Evolutionary conservation across 2,329 filamentous ascomycete genomes (phyloP).

Genomic region (Chalara sp.): DNA sequence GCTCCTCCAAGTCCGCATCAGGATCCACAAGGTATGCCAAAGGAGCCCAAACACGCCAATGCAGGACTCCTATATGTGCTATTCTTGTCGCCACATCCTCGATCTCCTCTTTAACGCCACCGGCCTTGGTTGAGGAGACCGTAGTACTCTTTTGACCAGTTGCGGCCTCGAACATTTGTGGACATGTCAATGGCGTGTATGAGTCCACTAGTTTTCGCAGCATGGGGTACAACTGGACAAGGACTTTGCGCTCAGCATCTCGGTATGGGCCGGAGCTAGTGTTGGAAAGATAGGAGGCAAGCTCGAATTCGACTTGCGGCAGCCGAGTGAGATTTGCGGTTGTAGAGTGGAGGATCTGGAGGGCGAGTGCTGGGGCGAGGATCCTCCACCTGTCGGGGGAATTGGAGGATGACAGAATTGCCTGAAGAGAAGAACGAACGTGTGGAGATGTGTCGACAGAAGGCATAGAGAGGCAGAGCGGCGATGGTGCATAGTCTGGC

Average conservation of each 20-base stretch:
- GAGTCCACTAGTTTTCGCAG: slow-evolving; percentile 23
- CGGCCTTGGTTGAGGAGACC: not conserved
- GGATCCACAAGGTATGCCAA: slow-evolving; percentile 54
- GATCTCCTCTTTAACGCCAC: slow-evolving; percentile 29
- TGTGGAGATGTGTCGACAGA: slow-evolving; percentile 17
- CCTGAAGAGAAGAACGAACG: slow-evolving; percentile 22
- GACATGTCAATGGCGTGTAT: slow-evolving; percentile 23
- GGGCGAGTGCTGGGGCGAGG: slow-evolving; percentile 20
- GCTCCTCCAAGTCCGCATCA: slow-evolving; percentile 15
- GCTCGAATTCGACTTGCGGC: slow-evolving; percentile 23
- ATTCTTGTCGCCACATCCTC: slow-evolving; percentile 69
- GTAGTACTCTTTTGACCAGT: slow-evolving; percentile 18
- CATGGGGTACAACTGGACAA: slow-evolving; percentile 19
- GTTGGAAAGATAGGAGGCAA: slow-evolving; percentile 25
- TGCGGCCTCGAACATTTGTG: slow-evolving; percentile 27
- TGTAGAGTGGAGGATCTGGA: slow-evolving; percentile 27
- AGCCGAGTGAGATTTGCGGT: slow-evolving; percentile 22
- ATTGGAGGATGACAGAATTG: slow-evolving; percentile 23
- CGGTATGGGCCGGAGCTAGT: slow-evolving; percentile 20
- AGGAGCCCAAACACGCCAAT: slow-evolving; percentile 84
- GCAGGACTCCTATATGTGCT: slow-evolving; percentile 75
- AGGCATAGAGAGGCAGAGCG: slow-evolving; percentile 19
- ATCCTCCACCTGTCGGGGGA: slow-evolving; percentile 22
- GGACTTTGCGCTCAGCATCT: slow-evolving; percentile 22
- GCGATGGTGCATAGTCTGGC: slow-evolving; percentile 17